Percentiles rank a stretch among this genome's conserved stretches.
phyloP scores from a whole-genome alignment of 805 yeast genomes.

The Pichia occidentalis region DNA sequence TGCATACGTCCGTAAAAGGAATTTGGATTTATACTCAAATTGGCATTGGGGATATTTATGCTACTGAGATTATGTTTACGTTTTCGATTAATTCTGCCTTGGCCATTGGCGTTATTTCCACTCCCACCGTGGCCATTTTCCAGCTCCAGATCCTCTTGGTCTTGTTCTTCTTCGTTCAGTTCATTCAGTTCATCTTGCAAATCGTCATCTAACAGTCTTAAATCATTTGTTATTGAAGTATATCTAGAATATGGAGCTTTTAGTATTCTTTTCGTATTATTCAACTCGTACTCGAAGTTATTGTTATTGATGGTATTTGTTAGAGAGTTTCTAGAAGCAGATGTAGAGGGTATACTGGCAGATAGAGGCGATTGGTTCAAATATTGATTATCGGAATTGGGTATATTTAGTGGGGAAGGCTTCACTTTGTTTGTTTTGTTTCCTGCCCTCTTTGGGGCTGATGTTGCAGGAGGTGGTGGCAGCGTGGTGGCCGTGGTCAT shows the following conservation, averaged over 20 bases:
- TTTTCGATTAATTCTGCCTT: not conserved
- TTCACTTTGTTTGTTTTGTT: too few relatives aligned
- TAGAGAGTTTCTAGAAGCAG: conserved; percentile 6
- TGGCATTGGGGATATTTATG: not conserved
- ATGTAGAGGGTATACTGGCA: conserved; percentile 4
- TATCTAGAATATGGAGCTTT: conserved; percentile 14
- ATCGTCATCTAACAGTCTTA: not conserved
- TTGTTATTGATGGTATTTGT: not conserved
- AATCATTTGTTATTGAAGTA: conserved; percentile 11
- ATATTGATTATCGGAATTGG: too few relatives aligned
- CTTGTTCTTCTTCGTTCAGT: not conserved
- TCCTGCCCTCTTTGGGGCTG: too few relatives aligned
- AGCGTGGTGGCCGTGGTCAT: too few relatives aligned
- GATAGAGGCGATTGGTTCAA: too few relatives aligned
- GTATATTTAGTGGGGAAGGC: too few relatives aligned
- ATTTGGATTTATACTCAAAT: not conserved
- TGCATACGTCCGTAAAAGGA: conserved; percentile 9
- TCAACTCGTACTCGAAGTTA: not conserved
- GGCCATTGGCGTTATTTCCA: conserved; percentile 6
- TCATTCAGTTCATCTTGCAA: not conserved
- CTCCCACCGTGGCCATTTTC: conserved; percentile 10
- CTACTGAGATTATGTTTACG: not conserved
- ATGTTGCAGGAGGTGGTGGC: too few relatives aligned
- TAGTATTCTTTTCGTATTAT: not conserved
- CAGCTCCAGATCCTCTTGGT: conserved; percentile 2